phyloP scores from a whole-genome alignment of 2,329 filamentous ascomycete species.

The Triangularia verruculosa region DNA sequence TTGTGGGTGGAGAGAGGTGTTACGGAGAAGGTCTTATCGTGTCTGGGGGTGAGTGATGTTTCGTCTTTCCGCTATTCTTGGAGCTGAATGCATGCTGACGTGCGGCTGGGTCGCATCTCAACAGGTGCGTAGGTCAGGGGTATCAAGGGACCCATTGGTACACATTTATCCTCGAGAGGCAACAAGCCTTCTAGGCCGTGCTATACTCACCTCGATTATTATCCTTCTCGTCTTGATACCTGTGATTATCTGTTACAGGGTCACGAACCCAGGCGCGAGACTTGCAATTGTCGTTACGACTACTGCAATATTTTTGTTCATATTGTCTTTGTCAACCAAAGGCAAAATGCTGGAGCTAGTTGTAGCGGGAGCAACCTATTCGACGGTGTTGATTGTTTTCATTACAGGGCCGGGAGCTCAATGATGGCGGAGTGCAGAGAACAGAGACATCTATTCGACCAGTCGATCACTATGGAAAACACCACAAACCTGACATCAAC shows the following conservation, averaged over 20 bases:
- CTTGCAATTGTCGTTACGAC: background rate
- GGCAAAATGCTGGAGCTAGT: background rate
- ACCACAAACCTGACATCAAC: background rate
- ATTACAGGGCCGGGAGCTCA: background rate
- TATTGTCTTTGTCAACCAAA: background rate
- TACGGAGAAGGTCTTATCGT: background rate
- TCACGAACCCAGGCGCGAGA: background rate
- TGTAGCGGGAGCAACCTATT: background rate
- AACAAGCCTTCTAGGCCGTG: background rate
- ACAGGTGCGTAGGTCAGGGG: background rate
- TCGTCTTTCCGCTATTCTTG: too few species aligned
- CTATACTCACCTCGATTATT: background rate
- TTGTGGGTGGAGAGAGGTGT: background rate
- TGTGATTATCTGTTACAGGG: background rate
- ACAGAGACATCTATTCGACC: background rate
- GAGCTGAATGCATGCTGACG: too few species aligned
- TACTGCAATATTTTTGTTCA: background rate
- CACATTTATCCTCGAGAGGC: background rate
- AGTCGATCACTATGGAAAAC: too few species aligned
- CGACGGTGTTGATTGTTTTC: background rate
- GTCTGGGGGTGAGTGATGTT: background rate
- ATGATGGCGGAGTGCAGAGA: too few species aligned
- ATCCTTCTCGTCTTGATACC: background rate
- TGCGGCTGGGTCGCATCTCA: too few species aligned
- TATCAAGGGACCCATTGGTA: background rate